A percentile compares a stretch with the other conserved stretches of the same genome.
These are phyloP conservation scores for Mycena sp. DNA, from an alignment of 1,284 basidiomycete genomes.

Conservation along the genomic window DNA sequence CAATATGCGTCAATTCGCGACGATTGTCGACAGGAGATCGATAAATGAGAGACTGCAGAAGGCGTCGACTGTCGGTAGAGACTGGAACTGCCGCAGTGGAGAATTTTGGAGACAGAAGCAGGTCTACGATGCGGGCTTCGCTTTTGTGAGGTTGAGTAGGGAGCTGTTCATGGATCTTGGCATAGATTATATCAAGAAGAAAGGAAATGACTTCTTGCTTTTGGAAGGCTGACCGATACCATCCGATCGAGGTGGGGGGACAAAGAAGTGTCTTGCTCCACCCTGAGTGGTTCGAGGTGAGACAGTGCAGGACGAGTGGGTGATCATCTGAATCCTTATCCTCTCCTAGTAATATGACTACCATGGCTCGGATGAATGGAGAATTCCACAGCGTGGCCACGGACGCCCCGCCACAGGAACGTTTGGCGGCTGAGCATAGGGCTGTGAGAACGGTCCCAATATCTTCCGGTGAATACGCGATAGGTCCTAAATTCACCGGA, in stretches of 20 bases:
- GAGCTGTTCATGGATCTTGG: slow-evolving; percentile 4
- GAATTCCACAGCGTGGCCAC: slow-evolving; percentile 4
- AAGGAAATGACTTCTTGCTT: background rate
- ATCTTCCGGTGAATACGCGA: background rate
- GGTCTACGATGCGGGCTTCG: slow-evolving; percentile 8
- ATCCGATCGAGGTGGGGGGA: background rate
- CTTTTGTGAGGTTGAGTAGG: background rate
- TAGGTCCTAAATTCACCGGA: background rate
- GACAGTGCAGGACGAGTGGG: slow-evolving; percentile 2
- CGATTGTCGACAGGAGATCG: background rate
- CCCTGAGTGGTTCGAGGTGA: background rate
- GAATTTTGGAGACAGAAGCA: slow-evolving; percentile 9
- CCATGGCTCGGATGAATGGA: slow-evolving; percentile 6
- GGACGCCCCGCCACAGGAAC: background rate
- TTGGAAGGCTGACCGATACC: background rate
- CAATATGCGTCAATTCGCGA: background rate
- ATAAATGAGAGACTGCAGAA: slow-evolving; percentile 6
- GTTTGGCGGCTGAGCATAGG: background rate
- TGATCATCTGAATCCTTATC: slow-evolving; percentile 5
- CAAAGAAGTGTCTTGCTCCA: background rate
- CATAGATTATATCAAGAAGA: slow-evolving; percentile 15
- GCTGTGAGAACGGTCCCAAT: background rate
- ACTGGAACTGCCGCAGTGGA: background rate
- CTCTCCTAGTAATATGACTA: background rate
- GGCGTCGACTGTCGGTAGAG: background rate